Conservation (phyloP, 1,284 basidiomycete genomes). For the Vanrija sp. region DNA sequence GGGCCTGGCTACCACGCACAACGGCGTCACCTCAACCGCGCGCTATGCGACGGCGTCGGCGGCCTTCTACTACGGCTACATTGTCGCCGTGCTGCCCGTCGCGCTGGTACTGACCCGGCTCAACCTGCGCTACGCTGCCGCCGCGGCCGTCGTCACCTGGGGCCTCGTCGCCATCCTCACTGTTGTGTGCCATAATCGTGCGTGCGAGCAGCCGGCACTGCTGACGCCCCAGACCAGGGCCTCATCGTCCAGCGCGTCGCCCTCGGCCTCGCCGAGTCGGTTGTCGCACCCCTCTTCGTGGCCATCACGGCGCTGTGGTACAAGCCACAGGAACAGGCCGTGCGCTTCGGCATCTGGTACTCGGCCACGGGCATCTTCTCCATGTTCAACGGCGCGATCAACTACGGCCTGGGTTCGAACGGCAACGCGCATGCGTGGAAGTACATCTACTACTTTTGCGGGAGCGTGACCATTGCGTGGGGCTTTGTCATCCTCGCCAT, state of each 20-base stretch:
- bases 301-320: conserved; percentile 54
- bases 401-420: conserved; percentile 51
- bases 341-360: conserved; percentile 52
- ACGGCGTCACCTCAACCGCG: conserved; percentile 42
- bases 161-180: conserved; percentile 53
- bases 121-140: conserved; percentile 46
- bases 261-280: conserved; percentile 50
- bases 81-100: conserved; percentile 50
- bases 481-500: conserved; percentile 48
- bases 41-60: conserved; percentile 46
- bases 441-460: conserved; percentile 54
- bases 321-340: conserved; percentile 48
- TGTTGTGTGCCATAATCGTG: conserved; percentile 42
- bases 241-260: conserved; percentile 53
- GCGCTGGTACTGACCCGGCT: conserved; percentile 50
- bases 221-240: conserved; percentile 35
- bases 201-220: not conserved
- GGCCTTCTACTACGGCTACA: conserved; percentile 54
- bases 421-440: conserved; percentile 51
- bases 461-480: conserved; percentile 51
- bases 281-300: conserved; percentile 54
- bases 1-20: conserved; percentile 36
- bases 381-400: conserved; percentile 51
- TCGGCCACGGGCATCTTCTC: conserved; percentile 51
- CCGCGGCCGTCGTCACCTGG: conserved; percentile 48